Conservation (phyloP, 805 yeast species). For the Candida manassasensis region DNA sequence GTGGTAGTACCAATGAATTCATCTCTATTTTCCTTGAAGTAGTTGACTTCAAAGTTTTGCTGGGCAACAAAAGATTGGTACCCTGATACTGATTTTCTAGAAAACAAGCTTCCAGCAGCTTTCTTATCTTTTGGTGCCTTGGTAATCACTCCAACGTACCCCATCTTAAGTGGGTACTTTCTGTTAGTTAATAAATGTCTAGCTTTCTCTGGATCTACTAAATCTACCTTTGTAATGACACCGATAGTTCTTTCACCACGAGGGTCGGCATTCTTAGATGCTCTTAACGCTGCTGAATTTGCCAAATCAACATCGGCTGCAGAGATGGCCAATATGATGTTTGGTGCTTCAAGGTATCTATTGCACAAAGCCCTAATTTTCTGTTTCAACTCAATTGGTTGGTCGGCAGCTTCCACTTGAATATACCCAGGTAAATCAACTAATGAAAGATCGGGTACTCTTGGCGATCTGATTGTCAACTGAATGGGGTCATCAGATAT, state of each 20-base stretch:
- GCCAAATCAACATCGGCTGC: constrained; percentile 98
- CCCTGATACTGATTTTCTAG: constrained; percentile 42
- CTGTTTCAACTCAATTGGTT: constrained; percentile 76
- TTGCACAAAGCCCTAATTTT: constrained; percentile 79
- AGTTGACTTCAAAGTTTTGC: constrained; percentile 53
- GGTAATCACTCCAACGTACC: constrained; percentile 97
- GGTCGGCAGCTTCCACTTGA: constrained; percentile 95
- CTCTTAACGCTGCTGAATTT: constrained; percentile 88
- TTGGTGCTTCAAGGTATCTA: constrained; percentile 83
- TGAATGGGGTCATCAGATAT: constrained; percentile 93
- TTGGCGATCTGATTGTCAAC: constrained; percentile 82
- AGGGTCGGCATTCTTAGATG: constrained; percentile 87
- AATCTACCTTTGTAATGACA: constrained; percentile 88
- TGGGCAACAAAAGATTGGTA: constrained; percentile 63
- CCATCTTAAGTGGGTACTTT: constrained; percentile 90
- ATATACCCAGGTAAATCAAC: constrained; percentile 98
- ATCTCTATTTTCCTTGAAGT: constrained; percentile 58
- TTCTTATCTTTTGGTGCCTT: constrained; percentile 52
- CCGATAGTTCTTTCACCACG: constrained; percentile 95
- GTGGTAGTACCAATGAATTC: constrained; percentile 61
- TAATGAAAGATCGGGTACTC: constrained; percentile 82
- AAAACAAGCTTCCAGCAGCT: constrained; percentile 36
- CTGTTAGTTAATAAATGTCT: constrained; percentile 63
- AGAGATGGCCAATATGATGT: constrained; percentile 90
- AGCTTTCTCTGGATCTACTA: constrained; percentile 76